These are phyloP conservation scores for Magnaporthiopsis incrustans DNA, from an alignment of 2,329 filamentous ascomycete genomes.

Conservation along the genomic window DNA sequence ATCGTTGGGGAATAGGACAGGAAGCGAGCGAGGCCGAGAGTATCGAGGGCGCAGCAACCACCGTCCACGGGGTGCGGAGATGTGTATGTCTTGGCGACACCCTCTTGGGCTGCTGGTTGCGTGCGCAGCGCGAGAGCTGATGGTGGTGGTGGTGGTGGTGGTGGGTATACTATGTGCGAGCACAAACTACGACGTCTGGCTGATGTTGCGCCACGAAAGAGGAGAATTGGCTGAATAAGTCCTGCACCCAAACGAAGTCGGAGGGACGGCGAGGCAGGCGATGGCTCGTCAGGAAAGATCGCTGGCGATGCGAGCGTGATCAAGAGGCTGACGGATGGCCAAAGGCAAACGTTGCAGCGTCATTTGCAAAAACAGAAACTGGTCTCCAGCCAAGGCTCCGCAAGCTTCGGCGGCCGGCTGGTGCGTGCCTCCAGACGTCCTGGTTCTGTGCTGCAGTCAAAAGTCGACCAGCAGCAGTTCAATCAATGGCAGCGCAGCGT, in stretches of 20 bases:
- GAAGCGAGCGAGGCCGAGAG: neutral
- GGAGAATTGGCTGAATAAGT: no score
- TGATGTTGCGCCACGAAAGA: neutral
- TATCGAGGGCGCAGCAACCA: neutral
- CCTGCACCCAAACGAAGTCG: neutral
- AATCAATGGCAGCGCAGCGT: neutral
- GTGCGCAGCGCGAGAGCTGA: neutral
- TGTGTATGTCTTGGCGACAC: neutral
- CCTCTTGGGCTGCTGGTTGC: neutral
- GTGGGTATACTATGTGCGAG: neutral
- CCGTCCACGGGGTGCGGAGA: neutral
- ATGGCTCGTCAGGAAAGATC: neutral
- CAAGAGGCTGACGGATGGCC: neutral
- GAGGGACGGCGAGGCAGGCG: neutral
- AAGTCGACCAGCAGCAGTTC: neutral
- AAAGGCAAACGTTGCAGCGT: neutral
- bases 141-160: neutral
- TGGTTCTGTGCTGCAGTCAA: neutral
- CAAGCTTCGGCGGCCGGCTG: neutral
- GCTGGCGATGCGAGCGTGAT: neutral
- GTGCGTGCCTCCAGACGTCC: neutral
- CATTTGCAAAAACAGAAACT: neutral
- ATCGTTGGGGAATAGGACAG: neutral
- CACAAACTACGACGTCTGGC: neutral
- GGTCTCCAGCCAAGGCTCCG: neutral